phyloP scores from a whole-genome alignment of 768 basidiomycete species.

The Suillus ampliporus region DNA sequence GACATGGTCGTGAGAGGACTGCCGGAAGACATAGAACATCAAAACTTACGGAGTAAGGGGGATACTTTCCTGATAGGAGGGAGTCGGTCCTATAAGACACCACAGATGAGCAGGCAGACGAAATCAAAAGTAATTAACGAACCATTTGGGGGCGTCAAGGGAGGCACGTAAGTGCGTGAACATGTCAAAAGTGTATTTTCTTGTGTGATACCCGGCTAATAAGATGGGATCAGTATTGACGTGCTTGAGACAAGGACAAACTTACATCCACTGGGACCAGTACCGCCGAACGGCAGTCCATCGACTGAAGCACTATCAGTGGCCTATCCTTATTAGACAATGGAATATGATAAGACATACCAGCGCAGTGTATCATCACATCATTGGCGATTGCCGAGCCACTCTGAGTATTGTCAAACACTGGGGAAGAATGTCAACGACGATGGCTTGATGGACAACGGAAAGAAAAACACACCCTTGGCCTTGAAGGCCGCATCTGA shows the following conservation, averaged over 20 bases:
- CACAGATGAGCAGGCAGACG: constrained; percentile 8
- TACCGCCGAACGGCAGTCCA: constrained; percentile 77
- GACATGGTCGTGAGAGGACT: background rate
- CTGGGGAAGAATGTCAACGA: constrained; percentile 38
- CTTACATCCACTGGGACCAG: constrained; percentile 76
- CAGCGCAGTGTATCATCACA: constrained; percentile 59
- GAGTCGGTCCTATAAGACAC: constrained; percentile 25
- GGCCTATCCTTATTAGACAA: background rate
- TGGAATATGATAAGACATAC: constrained; percentile 40
- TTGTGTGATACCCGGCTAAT: constrained; percentile 72
- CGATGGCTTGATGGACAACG: no score
- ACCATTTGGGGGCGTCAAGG: constrained; percentile 47
- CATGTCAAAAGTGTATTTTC: constrained; percentile 75
- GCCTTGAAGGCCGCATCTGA: constrained; percentile 60
- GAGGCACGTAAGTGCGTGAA: constrained; percentile 79
- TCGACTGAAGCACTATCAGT: constrained; percentile 42
- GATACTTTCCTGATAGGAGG: constrained; percentile 33
- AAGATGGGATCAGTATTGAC: background rate
- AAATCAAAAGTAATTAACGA: background rate
- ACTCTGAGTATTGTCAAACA: constrained; percentile 72
- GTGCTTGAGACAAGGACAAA: constrained; percentile 8
- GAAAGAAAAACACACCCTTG: constrained; percentile 51
- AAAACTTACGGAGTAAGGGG: constrained; percentile 33
- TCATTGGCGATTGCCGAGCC: constrained; percentile 78
- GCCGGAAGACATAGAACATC: background rate